Percentiles rank a stretch among this genome's conserved stretches.
phyloP scores from a whole-genome alignment of 495 filamentous ascomycete genomes.

The Penicillium waksmanii region DNA sequence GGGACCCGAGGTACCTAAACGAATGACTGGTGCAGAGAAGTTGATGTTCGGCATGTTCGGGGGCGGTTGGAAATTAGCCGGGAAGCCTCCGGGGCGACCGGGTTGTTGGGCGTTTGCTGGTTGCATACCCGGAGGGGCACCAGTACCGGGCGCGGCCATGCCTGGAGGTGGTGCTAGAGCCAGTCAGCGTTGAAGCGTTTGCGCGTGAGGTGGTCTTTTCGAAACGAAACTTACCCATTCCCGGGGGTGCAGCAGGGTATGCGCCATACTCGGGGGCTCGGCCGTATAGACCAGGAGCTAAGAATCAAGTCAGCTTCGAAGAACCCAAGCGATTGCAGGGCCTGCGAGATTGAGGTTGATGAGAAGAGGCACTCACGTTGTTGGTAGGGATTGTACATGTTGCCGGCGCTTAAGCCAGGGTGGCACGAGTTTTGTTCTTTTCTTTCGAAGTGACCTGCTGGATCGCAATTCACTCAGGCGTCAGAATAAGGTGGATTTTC shows the following conservation, averaged over 20 bases:
- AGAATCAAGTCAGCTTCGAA: not conserved
- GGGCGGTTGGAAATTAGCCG: constrained; percentile 85
- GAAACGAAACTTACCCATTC: constrained; percentile 68
- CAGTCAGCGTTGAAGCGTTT: constrained; percentile 21
- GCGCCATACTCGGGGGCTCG: constrained; percentile 71
- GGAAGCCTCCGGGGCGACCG: constrained; percentile 77
- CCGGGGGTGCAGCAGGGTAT: constrained; percentile 81
- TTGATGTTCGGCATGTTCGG: constrained; percentile 97
- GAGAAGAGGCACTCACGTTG: constrained; percentile 58
- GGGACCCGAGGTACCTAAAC: constrained; percentile 74
- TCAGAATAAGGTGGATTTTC: not conserved
- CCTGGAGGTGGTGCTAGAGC: constrained; percentile 41
- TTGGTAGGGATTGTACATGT: constrained; percentile 76
- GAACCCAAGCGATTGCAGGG: constrained; percentile 13
- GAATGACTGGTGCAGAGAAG: constrained; percentile 95
- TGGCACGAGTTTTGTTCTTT: not conserved
- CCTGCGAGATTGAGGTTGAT: not conserved
- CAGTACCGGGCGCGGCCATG: constrained; percentile 72
- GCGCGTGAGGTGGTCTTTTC: constrained; percentile 11
- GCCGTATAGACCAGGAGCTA: constrained; percentile 64
- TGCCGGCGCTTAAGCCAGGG: constrained; percentile 20
- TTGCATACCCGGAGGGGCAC: constrained; percentile 78
- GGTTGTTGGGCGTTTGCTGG: constrained; percentile 67
- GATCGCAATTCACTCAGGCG: not conserved
- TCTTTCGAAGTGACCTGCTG: not conserved